A percentile compares a stretch with the other conserved stretches of the same genome.
Conservation (phyloP, 345 rosid genomes). For the Limnanthes douglasii region DNA sequence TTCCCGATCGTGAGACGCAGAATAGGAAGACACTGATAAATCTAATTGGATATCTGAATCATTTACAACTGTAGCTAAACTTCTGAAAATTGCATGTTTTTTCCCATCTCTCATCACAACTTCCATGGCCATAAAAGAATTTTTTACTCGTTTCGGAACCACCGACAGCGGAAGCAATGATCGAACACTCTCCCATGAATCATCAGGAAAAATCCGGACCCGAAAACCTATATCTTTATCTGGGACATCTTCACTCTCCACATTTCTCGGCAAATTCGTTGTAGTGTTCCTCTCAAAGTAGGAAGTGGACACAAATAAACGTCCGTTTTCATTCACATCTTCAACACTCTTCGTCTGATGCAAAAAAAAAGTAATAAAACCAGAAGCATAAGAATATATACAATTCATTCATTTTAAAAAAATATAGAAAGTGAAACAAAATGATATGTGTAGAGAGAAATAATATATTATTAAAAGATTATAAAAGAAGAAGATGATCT, state of each 20-base stretch:
- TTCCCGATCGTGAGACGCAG: constrained; percentile 20
- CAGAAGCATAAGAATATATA: not conserved
- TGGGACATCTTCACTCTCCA: constrained; percentile 20
- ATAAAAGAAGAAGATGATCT: too few species aligned
- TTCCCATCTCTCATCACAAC: constrained; percentile 79
- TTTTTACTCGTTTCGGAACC: constrained; percentile 48
- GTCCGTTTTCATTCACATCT: constrained; percentile 39
- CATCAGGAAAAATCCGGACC: constrained; percentile 50
- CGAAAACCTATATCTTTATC: constrained; percentile 79
- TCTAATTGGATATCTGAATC: constrained; percentile 77
- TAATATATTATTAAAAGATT: too few species aligned
- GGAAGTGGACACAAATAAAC: constrained; percentile 54
- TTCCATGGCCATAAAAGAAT: constrained; percentile 74
- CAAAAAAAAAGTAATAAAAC: constrained; percentile 15
- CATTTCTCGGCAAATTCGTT: constrained; percentile 37
- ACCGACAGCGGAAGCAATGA: constrained; percentile 77
- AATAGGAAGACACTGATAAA: constrained; percentile 30
- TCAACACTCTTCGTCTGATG: constrained; percentile 30
- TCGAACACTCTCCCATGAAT: constrained; percentile 70
- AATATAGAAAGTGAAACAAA: too few species aligned
- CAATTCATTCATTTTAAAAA: too few species aligned
- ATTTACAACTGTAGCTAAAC: constrained; percentile 71
- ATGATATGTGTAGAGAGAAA: too few species aligned
- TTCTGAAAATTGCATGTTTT: constrained; percentile 84
- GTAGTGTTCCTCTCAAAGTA: constrained; percentile 56